Base-by-base conservation (phyloP, 441 rosid genomes). In the Syzygium syzygioides region DNA sequence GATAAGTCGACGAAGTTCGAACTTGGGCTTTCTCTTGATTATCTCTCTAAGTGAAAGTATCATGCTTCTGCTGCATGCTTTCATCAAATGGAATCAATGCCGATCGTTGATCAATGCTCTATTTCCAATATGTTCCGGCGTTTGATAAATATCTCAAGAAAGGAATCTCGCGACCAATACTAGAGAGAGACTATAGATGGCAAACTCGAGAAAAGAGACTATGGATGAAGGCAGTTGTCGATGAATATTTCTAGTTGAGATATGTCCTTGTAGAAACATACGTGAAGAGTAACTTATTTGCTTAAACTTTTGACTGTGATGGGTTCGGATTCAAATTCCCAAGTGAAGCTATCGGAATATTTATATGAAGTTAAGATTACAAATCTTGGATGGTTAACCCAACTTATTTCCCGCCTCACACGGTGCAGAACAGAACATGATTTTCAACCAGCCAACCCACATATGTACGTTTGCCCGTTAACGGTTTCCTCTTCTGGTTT, bases 171-270 rank as follows among this genome's bases (percentile, higher is more conserved):
- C 6, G 7, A 76, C 15, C 9, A 37, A 71, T 2, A 0, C 9
- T 11, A 71, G 28, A 71, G 8, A 68, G 15, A 71, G 15, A 37
- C 4, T 76, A 12, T 41, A 0, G 28, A 41, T 23, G 52, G 15
- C 18, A 3, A 1, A 76, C 4, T 71, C 1, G 9, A 71, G 3
- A 19, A 19, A 71, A 62, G 68, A n/a, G 34, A 14, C 6, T 23
- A 71, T 3, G 6, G 0, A 34, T 5, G 3, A 71, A 71, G 25
- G 0, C 0, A 1, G 17, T 0, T 0, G 26, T 76, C 1, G 15
- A 71, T 71, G 9, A 4, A 62, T 2, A 14, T 62, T 60, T 62
- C 9, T 14, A 7, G 71, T n/a, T 7, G 4, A 14, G 34, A 62
- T 14, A n/a, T 14, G 3, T 60, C 6, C 2, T 13, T 28, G 10